These are phyloP conservation scores for Sporothrix brasiliensis DNA, from an alignment of 2,329 filamentous ascomycete genomes.

Conservation along the genomic window DNA sequence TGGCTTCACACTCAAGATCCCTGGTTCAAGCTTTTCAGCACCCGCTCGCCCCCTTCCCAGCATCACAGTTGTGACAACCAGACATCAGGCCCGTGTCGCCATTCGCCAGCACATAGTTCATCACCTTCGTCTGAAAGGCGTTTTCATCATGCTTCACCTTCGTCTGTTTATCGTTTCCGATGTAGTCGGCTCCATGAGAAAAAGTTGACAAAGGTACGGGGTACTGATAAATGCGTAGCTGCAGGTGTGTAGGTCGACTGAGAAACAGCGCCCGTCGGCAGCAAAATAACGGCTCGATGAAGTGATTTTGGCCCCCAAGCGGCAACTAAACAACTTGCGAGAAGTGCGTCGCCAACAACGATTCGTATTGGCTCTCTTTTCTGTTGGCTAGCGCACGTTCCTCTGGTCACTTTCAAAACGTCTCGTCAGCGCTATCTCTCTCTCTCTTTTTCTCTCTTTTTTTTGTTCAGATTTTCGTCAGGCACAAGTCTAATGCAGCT, in stretches of 20 bases:
- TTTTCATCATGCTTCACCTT: not conserved
- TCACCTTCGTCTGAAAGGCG: not conserved
- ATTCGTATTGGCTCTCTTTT: not conserved
- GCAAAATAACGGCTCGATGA: not conserved
- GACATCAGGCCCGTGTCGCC: not conserved
- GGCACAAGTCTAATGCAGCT: too few species aligned
- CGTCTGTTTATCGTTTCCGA: not conserved
- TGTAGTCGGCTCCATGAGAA: not conserved
- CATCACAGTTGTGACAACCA: conserved; percentile 14
- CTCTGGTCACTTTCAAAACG: not conserved
- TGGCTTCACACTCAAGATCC: not conserved
- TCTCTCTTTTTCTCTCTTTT: too few species aligned
- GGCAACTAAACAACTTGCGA: not conserved
- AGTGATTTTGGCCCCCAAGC: conserved; percentile 19
- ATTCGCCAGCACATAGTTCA: conserved; percentile 12
- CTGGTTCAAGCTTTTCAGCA: not conserved
- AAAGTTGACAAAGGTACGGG: not conserved
- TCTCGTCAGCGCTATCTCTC: not conserved
- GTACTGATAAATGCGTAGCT: not conserved
- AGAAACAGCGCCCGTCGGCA: not conserved
- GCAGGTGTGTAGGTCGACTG: not conserved
- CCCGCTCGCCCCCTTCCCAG: not conserved
- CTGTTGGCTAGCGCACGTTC: not conserved
- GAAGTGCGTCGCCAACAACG: not conserved
- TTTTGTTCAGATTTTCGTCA: too few species aligned